Percentiles rank a stretch among this genome's conserved stretches.
phyloP scores from a whole-genome alignment of 108 stramenopile genomes.

The Bacterosira constricta region DNA sequence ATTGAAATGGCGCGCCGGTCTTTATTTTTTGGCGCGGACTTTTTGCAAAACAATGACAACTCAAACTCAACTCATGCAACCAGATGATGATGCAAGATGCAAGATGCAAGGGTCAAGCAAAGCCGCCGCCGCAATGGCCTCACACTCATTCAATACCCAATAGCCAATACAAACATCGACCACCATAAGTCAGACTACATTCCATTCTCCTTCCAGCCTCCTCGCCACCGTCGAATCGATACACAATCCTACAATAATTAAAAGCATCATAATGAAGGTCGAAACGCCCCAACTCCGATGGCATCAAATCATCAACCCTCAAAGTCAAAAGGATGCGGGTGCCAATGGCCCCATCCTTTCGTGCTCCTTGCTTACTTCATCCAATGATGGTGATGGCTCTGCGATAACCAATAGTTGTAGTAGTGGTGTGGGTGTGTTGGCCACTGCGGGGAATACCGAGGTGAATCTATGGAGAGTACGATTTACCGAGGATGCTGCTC shows the following conservation, averaged over 20 bases:
- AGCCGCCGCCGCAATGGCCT: too few relatives aligned
- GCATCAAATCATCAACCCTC: constrained; percentile 59
- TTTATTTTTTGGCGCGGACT: background rate
- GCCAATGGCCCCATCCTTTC: constrained; percentile 87
- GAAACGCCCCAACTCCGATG: constrained; percentile 97
- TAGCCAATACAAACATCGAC: too few relatives aligned
- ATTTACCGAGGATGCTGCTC: constrained; percentile 6
- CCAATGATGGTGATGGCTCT: background rate
- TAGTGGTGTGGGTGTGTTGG: constrained; percentile 60
- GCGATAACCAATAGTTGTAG: constrained; percentile 18
- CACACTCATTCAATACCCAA: too few relatives aligned
- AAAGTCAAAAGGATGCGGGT: constrained; percentile 77
- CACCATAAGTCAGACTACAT: too few relatives aligned
- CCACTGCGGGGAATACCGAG: constrained; percentile 89
- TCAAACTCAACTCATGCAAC: background rate
- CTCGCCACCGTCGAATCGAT: background rate
- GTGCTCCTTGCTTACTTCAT: constrained; percentile 36
- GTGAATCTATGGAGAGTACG: constrained; percentile 81
- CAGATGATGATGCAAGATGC: background rate
- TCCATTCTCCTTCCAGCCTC: background rate
- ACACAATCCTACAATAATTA: background rate
- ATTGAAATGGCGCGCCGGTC: background rate
- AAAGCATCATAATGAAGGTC: constrained; percentile 84
- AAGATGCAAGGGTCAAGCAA: too few relatives aligned
- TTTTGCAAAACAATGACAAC: too few relatives aligned